Evolutionary conservation across 2,329 filamentous ascomycete genomes (phyloP), one percentile per base, ranked within the genome.

Genomic region (Fusarium sp.): DNA sequence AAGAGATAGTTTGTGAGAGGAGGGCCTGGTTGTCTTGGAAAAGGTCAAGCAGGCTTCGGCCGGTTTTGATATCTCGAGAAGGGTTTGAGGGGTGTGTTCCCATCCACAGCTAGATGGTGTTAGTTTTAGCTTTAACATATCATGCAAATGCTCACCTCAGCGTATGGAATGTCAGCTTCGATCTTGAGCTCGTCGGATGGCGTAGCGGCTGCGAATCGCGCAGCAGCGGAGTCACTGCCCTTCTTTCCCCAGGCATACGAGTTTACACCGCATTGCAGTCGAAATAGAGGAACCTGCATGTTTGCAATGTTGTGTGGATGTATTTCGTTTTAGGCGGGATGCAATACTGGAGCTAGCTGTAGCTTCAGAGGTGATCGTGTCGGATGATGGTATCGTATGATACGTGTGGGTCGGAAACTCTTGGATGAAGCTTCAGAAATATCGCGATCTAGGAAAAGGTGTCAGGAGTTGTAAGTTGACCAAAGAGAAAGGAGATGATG

Each of bases 211-310:
- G 94, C 95, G 78, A 92, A 98, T 73, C 89, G 91, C 68, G 96
- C 96, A 49, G 94, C 96, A 15, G 94, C 92, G 46, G 95, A 98
- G 58, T 91, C 87, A 65, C 87, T 87, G 74, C 96, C 96, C 76
- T 94, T 87, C 85, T 99, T 99, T 70, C 95, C 96, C 96, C 96
- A 99, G 83, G 97, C 96, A 78, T 99, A 99, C 80, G 94, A 97
- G 81, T 98, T 98, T 76, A 97, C 93, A 76, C 95, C 96, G 82
- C 92, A 94, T 79, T 92, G 89, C 69, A 98, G 88, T 72, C 93
- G 89, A 77, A 97, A 86, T 52, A 98, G 83, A 74, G 95, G 94
- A 64, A 96, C 88, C 76, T 91, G 91, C 86, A 94, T 83, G 24
- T 53, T 63, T 38, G 52, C 28, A 32, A 36, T 21, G n/a, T 26